Evolutionary conservation across 1,139 yeast genomes (phyloP).

Genomic region (Zygoascus hellenicus): DNA sequence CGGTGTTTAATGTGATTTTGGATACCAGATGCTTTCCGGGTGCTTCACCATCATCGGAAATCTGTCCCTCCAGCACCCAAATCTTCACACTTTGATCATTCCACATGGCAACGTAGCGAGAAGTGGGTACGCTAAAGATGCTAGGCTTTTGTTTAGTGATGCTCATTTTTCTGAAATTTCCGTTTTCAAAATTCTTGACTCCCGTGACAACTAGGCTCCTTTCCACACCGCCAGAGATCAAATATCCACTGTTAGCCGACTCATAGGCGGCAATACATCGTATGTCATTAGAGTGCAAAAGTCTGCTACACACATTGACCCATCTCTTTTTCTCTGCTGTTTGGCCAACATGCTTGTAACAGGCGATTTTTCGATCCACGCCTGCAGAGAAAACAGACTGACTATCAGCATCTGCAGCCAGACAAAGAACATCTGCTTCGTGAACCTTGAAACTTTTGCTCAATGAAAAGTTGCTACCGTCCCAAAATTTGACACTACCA

Average conservation of each 20-base stretch:
- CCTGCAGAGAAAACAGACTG: conserved; percentile 80
- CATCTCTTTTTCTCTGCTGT: conserved; percentile 50
- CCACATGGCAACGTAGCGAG: conserved; percentile 65
- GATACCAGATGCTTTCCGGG: conserved; percentile 48
- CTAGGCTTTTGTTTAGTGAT: conserved; percentile 54
- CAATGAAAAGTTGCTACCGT: conserved; percentile 64
- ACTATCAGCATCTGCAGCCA: conserved; percentile 58
- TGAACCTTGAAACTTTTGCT: conserved; percentile 78
- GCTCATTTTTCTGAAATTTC: conserved; percentile 66
- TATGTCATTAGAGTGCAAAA: conserved; percentile 85
- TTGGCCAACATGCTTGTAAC: conserved; percentile 40
- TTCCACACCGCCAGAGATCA: conserved; percentile 90
- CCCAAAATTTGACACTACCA: conserved; percentile 93
- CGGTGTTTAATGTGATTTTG: conserved; percentile 64
- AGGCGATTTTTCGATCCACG: conserved; percentile 85
- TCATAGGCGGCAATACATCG: conserved; percentile 65
- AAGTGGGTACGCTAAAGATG: conserved; percentile 44
- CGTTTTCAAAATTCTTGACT: conserved; percentile 60
- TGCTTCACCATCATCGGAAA: conserved; percentile 25
- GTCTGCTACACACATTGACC: conserved; percentile 73
- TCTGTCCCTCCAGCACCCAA: conserved; percentile 53
- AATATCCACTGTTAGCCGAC: conserved; percentile 60
- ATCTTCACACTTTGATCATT: conserved; percentile 75
- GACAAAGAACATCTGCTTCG: conserved; percentile 84
- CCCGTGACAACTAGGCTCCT: conserved; percentile 70